Percentiles rank a stretch among this genome's conserved stretches.
phyloP scores from a whole-genome alignment of 1,284 basidiomycete genomes.

The Ustilago bromivora region DNA sequence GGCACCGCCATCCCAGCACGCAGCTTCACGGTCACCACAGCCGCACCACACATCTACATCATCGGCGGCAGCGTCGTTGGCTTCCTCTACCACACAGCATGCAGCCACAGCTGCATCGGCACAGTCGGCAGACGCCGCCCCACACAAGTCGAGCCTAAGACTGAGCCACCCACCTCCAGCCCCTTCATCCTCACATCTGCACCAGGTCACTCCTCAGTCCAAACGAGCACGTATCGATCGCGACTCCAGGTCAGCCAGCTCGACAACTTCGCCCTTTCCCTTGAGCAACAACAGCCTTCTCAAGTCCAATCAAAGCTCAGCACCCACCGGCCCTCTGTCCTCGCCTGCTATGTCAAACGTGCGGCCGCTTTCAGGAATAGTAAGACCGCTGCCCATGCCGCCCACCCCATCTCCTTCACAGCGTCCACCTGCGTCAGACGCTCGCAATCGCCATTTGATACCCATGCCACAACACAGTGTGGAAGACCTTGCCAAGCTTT shows the following conservation, averaged over 20 bases:
- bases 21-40: neutral
- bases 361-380: conserved; percentile 36
- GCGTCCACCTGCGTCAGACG: neutral
- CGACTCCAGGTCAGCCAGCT: conserved; percentile 5
- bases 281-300: neutral
- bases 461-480: conserved; percentile 36
- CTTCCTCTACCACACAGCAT: neutral
- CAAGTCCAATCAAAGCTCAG: conserved; percentile 7
- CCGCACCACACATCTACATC: neutral
- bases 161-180: conserved; percentile 43
- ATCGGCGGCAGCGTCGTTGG: neutral
- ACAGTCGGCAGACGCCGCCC: neutral
- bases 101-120: neutral
- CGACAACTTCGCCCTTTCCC: conserved; percentile 15
- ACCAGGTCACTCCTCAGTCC: conserved; percentile 21
- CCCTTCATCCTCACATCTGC: conserved; percentile 11
- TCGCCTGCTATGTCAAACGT: conserved; percentile 18
- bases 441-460: conserved; percentile 15
- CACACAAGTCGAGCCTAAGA: conserved; percentile 19
- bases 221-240: conserved; percentile 22
- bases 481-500: conserved; percentile 27
- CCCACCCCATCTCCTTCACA: conserved; percentile 30
- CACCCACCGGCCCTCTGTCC: conserved; percentile 10
- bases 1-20: neutral
- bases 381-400: conserved; percentile 22